phyloP scores from a whole-genome alignment of 208 protist species.

The Angomonas ambiguus region DNA sequence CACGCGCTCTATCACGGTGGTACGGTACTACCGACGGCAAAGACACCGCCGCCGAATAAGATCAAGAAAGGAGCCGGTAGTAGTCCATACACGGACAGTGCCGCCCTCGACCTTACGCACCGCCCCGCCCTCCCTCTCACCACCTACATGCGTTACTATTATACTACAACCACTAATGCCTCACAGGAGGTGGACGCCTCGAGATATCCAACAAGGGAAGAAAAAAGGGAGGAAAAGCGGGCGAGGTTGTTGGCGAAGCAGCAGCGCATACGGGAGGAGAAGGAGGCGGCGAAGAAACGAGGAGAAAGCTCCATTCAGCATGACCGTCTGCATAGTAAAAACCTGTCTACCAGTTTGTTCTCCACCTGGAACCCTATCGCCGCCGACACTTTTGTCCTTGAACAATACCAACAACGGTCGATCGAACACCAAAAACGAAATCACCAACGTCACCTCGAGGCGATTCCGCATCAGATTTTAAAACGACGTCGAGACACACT shows the following conservation, averaged over 20 bases:
- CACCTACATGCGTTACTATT: conserved; percentile 46
- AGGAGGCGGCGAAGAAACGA: conserved; percentile 16
- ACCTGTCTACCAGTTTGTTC: conserved; percentile 48
- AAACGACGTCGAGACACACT: conserved; percentile 48
- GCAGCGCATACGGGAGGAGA: conserved; percentile 31
- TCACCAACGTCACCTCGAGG: conserved; percentile 72
- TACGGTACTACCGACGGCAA: neutral
- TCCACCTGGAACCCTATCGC: conserved; percentile 72
- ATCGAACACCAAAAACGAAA: conserved; percentile 74
- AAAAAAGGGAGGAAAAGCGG: conserved; percentile 59
- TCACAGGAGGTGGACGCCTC: conserved; percentile 19
- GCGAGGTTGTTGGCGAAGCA: conserved; percentile 48
- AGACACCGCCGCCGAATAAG: neutral
- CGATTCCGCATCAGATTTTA: conserved; percentile 65
- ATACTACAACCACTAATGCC: conserved; percentile 31
- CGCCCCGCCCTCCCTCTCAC: conserved; percentile 55
- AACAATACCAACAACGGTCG: conserved; percentile 74
- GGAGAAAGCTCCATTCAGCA: conserved; percentile 6
- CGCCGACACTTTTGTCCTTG: conserved; percentile 52
- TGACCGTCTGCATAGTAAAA: conserved; percentile 62
- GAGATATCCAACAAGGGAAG: conserved; percentile 55
- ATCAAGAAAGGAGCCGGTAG: conserved; percentile 12
- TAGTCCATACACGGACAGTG: conserved; percentile 14
- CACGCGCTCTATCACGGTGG: conserved; percentile 6
- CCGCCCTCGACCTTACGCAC: conserved; percentile 35